Percentiles rank a stretch among this genome's conserved stretches.
Conservation (phyloP, 2,329 filamentous ascomycete species). For the Cylindrodendrum hubeiense region DNA sequence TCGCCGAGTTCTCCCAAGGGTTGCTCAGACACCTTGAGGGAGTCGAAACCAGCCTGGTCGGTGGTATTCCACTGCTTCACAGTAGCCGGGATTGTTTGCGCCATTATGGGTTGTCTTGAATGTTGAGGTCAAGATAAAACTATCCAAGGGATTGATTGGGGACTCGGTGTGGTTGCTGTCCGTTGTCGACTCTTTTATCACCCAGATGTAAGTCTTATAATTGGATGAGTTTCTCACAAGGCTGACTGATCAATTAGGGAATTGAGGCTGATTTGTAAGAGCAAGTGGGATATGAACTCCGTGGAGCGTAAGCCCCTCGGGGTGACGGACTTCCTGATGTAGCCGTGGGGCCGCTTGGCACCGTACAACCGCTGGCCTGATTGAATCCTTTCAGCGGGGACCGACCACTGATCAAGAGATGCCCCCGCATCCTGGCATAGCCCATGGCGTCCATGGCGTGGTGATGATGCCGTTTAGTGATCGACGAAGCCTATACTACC, state of each 20-base stretch:
- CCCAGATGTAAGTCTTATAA: background rate
- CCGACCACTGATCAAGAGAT: background rate
- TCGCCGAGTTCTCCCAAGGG: slow-evolving; percentile 74
- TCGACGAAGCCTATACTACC: background rate
- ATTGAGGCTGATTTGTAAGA: slow-evolving; percentile 17
- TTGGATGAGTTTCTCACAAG: background rate
- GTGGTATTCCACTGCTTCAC: slow-evolving; percentile 69
- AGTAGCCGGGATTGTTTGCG: slow-evolving; percentile 51
- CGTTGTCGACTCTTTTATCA: background rate
- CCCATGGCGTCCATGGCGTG: background rate
- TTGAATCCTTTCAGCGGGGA: slow-evolving; percentile 3
- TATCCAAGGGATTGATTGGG: background rate
- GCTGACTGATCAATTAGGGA: background rate
- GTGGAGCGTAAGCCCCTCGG: background rate
- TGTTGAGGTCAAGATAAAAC: slow-evolving; percentile 15
- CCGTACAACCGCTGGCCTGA: background rate
- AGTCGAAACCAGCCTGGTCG: slow-evolving; percentile 63
- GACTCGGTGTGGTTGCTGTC: background rate
- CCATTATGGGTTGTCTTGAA: slow-evolving; percentile 32
- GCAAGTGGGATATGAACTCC: slow-evolving; percentile 1
- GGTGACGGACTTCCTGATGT: slow-evolving; percentile 12
- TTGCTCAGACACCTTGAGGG: slow-evolving; percentile 66
- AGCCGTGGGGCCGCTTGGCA: slow-evolving; percentile 7
- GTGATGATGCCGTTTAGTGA: background rate
- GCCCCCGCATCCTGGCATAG: background rate